These are phyloP conservation scores for Sugiyamaella japonica DNA, from an alignment of 1,139 yeast species.

Conservation along the genomic window DNA sequence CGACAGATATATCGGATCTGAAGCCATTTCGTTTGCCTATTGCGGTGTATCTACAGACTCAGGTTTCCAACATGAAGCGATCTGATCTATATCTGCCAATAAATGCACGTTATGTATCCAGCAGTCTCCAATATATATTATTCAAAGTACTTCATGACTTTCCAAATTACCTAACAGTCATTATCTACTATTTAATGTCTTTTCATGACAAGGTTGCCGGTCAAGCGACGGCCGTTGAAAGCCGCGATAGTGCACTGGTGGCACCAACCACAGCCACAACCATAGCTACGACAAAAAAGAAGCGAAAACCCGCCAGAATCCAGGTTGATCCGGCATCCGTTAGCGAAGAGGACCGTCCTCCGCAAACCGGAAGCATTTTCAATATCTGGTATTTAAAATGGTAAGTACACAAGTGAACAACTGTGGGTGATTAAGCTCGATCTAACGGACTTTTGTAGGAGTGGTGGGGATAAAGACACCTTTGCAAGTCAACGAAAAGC, in stretches of 20 bases:
- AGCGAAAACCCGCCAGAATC: constrained; percentile 54
- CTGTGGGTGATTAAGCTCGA: neutral
- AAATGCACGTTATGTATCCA: constrained; percentile 4
- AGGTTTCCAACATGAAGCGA: neutral
- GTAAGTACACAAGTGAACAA: too few species aligned
- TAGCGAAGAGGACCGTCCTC: constrained; percentile 64
- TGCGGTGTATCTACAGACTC: neutral
- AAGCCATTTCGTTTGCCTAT: neutral
- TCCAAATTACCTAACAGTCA: neutral
- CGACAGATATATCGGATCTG: constrained; percentile 12
- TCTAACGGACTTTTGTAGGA: constrained; percentile 20
- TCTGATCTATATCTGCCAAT: neutral
- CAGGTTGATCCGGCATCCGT: constrained; percentile 71
- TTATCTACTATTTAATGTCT: neutral
- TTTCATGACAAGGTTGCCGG: neutral
- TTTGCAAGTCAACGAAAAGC: constrained; percentile 46
- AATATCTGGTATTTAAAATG: constrained; percentile 89
- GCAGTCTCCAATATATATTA: neutral
- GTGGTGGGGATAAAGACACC: constrained; percentile 45
- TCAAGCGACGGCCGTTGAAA: neutral
- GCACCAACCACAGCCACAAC: neutral
- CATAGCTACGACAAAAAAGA: constrained; percentile 11
- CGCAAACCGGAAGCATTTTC: constrained; percentile 77
- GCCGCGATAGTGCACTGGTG: neutral
- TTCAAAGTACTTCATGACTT: neutral